Conservation (phyloP, 1,284 basidiomycete species). For the Erythrobasidium hasegawianum region DNA sequence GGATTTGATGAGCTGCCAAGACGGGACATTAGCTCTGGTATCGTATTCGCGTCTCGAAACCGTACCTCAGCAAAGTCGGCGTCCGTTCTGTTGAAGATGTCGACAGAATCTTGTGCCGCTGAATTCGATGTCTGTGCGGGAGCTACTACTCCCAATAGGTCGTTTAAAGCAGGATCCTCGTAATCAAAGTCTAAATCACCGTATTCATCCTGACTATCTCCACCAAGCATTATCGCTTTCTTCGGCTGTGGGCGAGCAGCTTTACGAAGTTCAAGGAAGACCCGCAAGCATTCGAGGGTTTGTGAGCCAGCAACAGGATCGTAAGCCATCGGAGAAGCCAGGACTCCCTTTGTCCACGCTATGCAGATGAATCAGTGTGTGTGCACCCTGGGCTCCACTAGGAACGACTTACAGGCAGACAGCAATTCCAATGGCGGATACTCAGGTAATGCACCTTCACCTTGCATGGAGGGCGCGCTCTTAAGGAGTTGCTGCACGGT, state of each 20-base stretch:
- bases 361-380: slow-evolving; percentile 28
- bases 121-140: neutral
- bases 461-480: slow-evolving; percentile 60
- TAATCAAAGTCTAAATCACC: slow-evolving; percentile 57
- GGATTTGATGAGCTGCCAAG: slow-evolving; percentile 54
- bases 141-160: slow-evolving; percentile 55
- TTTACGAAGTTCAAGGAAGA: slow-evolving; percentile 63
- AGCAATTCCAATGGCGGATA: slow-evolving; percentile 46
- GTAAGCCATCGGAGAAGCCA: slow-evolving; percentile 56
- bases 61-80: slow-evolving; percentile 47
- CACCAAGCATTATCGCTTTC: slow-evolving; percentile 47
- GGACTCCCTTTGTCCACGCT: slow-evolving; percentile 64
- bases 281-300: slow-evolving; percentile 61
- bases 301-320: slow-evolving; percentile 58
- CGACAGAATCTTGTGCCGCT: neutral
- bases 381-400: neutral
- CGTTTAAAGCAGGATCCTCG: slow-evolving; percentile 60
- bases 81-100: slow-evolving; percentile 42
- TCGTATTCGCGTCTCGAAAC: neutral
- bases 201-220: slow-evolving; percentile 66
- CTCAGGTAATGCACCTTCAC: slow-evolving; percentile 59
- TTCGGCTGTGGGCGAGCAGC: slow-evolving; percentile 45
- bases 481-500: slow-evolving; percentile 29
- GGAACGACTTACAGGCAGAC: neutral
- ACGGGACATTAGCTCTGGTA: slow-evolving; percentile 8